Evolutionary conservation across 352 stramenopile genomes (phyloP).

Genomic region (Globisporangium carolinianum): DNA sequence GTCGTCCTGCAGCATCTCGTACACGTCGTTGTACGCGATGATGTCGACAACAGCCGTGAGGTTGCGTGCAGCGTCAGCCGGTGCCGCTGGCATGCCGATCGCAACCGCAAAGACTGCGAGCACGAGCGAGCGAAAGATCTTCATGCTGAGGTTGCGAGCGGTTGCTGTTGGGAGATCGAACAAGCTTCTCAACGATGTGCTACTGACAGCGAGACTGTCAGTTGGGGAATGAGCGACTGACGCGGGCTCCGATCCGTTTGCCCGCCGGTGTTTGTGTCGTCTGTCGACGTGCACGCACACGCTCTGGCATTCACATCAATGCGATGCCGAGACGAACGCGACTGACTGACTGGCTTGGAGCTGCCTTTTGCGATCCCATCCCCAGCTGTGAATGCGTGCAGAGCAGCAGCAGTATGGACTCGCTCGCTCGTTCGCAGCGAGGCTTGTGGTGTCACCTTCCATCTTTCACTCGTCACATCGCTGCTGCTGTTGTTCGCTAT

Average conservation of each 20-base stretch:
- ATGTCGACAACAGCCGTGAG: slow-evolving; percentile 1
- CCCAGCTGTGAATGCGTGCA: not conserved
- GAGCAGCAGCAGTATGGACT: not conserved
- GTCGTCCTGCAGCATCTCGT: slow-evolving; percentile 61
- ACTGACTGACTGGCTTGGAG: not conserved
- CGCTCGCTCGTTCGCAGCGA: not conserved
- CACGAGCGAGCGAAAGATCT: slow-evolving; percentile 22
- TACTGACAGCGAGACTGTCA: slow-evolving; percentile 9
- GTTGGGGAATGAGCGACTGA: slow-evolving; percentile 16
- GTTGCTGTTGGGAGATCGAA: not conserved
- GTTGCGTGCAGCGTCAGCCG: slow-evolving; percentile 19
- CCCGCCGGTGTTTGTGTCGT: not conserved
- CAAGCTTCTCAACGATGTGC: not conserved
- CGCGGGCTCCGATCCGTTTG: not conserved
- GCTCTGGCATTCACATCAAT: not conserved
- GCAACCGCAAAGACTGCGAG: slow-evolving; percentile 18
- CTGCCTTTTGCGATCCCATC: not conserved
- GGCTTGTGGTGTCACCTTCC: not conserved
- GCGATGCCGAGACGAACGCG: not conserved
- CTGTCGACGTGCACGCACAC: not conserved
- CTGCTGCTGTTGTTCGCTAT: too few species aligned
- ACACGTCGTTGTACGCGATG: slow-evolving; percentile 25
- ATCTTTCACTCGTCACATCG: not conserved
- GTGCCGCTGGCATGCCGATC: slow-evolving; percentile 3
- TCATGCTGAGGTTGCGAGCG: slow-evolving; percentile 14